Base-by-base conservation (phyloP, 1,284 basidiomycete genomes). In the Thelephora terrestris region DNA sequence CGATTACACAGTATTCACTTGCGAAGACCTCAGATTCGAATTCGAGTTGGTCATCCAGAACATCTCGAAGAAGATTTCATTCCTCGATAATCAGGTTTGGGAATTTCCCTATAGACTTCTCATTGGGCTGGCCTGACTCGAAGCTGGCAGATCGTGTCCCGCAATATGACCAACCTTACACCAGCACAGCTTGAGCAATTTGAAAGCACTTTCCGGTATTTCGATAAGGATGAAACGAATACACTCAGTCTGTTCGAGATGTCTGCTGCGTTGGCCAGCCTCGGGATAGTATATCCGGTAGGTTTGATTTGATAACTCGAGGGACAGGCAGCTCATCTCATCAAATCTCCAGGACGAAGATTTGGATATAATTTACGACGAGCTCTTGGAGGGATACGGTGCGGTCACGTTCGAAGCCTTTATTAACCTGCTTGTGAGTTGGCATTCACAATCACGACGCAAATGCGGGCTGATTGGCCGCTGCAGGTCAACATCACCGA, bases 161-260 rank as follows among this genome's bases (percentile, higher is more conserved):
- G 88, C 43, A 90, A 91, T 53, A 84, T 90, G 78, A 88, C 89
- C 23, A 93, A 93, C 61, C 67, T 98, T 53, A 96, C 94, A 0
- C 93, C 96, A 0, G 93, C 92, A 2, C 93, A 97, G 63, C 73
- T 98, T 21, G 94, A 98, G 64, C 94, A 98, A 62, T 98, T 98
- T 57, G 94, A 98, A 64, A 83, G 85, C 60, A 96, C 94, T 1
- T 99, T 98, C 79, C 81, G 95, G 50, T 94, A 97, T 68, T 99
- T 99, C 61, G 94, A 97, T 66, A 85, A 84, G 56, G 92, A 97
- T 58, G 87, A 90, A 57, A 81, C 85, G 43, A 96, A 97, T 64
- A 91, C 86, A 0, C 78, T 99, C 32, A 81, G 78, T 49, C 68
- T 87, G 48, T 78, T 89, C 2, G 92, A 98, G 66, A 87, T 97